Evolutionary conservation across 2,329 filamentous ascomycete species (phyloP).

Genomic region (Polytolypa hystricis): DNA sequence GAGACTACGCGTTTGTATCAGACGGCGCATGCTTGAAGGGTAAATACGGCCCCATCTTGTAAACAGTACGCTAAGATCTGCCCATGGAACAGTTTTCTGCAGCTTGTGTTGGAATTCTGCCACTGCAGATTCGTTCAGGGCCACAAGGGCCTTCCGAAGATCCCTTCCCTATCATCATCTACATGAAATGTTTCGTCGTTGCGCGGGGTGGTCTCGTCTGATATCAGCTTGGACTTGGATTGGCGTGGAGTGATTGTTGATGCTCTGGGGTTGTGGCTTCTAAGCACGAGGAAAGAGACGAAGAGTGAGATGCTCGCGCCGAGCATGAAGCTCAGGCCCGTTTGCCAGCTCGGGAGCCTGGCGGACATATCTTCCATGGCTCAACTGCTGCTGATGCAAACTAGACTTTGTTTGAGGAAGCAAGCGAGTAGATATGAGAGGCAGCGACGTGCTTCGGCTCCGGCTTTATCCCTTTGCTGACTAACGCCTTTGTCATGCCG

Average conservation of each 20-base stretch:
- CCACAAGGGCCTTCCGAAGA: conserved; percentile 3
- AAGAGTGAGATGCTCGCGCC: conserved; percentile 6
- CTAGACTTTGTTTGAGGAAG: no score
- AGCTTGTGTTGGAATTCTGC: conserved; percentile 3
- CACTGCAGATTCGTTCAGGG: conserved; percentile 7
- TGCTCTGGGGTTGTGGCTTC: neutral
- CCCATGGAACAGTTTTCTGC: conserved; percentile 2
- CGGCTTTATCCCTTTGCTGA: no score
- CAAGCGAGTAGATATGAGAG: no score
- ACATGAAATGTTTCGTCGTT: neutral
- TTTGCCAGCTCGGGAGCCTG: conserved; percentile 2
- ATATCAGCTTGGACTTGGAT: neutral
- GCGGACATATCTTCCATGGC: neutral
- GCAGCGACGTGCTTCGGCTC: no score
- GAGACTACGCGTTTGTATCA: conserved; percentile 5
- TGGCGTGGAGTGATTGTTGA: neutral
- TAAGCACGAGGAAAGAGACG: neutral
- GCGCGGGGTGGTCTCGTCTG: neutral
- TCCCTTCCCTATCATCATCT: conserved; percentile 10
- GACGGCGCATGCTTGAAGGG: conserved; percentile 1
- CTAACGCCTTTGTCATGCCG: no score
- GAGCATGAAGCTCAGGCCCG: conserved; percentile 4
- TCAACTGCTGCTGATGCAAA: no score
- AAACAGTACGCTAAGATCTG: conserved; percentile 5
- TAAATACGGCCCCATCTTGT: conserved; percentile 6